Conservation (phyloP, 305 asterid species). For the Solanum hybrid region DNA sequence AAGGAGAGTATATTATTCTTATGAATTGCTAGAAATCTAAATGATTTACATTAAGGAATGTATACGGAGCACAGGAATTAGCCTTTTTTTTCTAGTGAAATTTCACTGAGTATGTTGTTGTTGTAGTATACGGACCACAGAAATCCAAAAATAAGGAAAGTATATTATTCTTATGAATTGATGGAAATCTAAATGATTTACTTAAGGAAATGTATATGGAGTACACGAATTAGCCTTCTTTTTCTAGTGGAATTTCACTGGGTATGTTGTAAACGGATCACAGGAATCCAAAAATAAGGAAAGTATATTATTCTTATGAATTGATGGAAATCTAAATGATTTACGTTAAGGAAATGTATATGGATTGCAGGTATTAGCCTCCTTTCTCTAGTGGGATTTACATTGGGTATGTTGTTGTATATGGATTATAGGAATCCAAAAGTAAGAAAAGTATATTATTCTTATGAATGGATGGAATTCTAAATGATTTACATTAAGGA, state of each 20-base stretch:
- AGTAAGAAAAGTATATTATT: neutral
- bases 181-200: neutral
- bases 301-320: neutral
- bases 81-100: too few relatives aligned
- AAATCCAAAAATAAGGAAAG: neutral
- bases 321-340: neutral
- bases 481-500: neutral
- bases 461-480: neutral
- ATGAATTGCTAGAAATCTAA: neutral
- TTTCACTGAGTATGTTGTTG: too few relatives aligned
- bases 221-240: neutral
- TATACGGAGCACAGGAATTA: neutral
- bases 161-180: neutral
- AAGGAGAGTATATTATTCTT: neutral
- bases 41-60: neutral
- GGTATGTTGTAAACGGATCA: neutral
- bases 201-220: neutral
- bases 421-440: neutral
- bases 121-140: neutral
- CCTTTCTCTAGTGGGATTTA: neutral
- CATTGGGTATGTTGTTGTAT: neutral
- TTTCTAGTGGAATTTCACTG: neutral
- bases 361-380: neutral
- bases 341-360: neutral
- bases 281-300: neutral